These are phyloP conservation scores for Syzygium aromaticum DNA, from an alignment of 345 rosid genomes.

Conservation along the genomic window DNA sequence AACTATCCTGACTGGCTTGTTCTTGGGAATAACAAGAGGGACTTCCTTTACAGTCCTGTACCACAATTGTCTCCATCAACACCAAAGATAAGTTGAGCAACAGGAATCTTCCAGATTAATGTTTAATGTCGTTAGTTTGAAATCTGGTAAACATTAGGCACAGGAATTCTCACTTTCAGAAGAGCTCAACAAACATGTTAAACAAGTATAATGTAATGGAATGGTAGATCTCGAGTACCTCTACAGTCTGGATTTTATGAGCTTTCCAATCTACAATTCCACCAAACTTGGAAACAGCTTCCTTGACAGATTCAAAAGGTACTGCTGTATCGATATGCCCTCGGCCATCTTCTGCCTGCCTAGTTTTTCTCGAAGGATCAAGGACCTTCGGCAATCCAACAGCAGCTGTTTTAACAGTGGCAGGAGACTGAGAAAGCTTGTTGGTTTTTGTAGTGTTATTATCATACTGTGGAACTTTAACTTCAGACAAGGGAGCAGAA, in stretches of 20 bases:
- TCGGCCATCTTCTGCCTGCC: conserved; percentile 24
- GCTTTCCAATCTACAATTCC: conserved; percentile 99
- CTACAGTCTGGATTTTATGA: conserved; percentile 65
- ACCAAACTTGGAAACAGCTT: conserved; percentile 91
- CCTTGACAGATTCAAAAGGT: conserved; percentile 91
- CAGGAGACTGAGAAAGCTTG: neutral
- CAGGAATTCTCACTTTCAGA: neutral
- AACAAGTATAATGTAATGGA: neutral
- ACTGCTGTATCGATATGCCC: conserved; percentile 75
- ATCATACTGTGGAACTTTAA: neutral
- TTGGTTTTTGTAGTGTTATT: neutral
- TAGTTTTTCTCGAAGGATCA: neutral
- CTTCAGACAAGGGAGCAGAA: neutral
- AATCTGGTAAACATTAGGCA: neutral
- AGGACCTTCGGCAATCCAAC: neutral
- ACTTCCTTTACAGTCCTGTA: neutral
- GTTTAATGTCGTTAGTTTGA: neutral
- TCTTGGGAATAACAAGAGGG: neutral
- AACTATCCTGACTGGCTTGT: neutral
- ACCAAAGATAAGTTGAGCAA: neutral
- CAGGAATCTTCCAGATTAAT: neutral
- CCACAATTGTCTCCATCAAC: neutral
- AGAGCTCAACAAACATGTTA: neutral
- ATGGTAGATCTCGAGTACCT: conserved; percentile 33
- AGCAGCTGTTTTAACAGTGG: neutral